Base-by-base conservation (phyloP, 2,329 filamentous ascomycete genomes). In the Calonectria hongkongensis region DNA sequence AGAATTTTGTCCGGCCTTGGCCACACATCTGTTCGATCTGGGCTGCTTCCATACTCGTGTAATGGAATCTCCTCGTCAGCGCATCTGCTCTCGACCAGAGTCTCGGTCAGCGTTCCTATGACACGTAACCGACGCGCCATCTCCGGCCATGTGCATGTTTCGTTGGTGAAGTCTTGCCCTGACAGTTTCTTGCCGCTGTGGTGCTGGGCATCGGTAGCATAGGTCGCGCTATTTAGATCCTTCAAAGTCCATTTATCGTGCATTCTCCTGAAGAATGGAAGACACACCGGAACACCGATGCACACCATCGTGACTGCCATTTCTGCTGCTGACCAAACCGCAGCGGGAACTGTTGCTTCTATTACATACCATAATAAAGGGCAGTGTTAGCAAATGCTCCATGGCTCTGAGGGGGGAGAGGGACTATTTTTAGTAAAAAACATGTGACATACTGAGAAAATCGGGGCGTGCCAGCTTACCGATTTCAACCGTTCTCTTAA, bases 401-500 rank as follows among this genome's bases (percentile, higher is more conserved):
- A 12, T 4, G 5, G 39, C 6, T 30, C n/a, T 13, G 27, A 47
- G 41, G 27, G 28, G 2, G 25, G 28, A 1, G 25, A 25, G 21
- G 28, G 30, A 9, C 18, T 13, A 43, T 25, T 25, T 47, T 18
- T 10, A 15, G 16, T 30, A 27, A 21, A 27, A 33, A 21, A 6
- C 18, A 25, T 6, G 16, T 15, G 58, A 63, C 58, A n/a, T 47
- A 63, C 58, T 63, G 16, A 63, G 41, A n/a, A 73, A 50, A 63
- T 70, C 18, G 7, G 30, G 16, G 4, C 66, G n/a, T 36, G 27
- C 18, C 21, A 43, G 36, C 41, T 63, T 28, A 28, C 25, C 58
- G 10, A 70, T 41, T 36, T 72, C 71, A n/a, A 41, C 30, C 7
- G 71, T 60, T 15, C 71, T 30, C 16, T 64, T 63, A 27, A 73